phyloP scores from a whole-genome alignment of 495 filamentous ascomycete genomes.

The Achaetomiella virescens region DNA sequence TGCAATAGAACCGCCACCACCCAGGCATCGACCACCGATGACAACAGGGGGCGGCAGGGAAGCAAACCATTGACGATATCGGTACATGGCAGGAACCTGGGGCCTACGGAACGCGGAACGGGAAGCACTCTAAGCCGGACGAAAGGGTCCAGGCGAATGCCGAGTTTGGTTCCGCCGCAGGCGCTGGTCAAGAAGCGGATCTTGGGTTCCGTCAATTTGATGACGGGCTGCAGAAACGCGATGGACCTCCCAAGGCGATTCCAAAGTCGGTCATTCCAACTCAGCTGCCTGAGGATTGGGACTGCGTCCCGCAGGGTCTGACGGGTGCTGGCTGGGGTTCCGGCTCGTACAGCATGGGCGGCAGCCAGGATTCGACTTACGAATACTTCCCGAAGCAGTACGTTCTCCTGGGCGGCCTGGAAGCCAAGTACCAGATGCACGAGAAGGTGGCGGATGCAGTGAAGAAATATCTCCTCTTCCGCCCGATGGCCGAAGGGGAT shows the following conservation, averaged over 20 bases:
- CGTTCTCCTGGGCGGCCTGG: constrained; percentile 73
- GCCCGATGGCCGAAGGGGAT: constrained; percentile 72
- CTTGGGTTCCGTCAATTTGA: no score
- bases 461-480: constrained; percentile 72
- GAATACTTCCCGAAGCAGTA: constrained; percentile 89
- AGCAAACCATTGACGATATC: constrained; percentile 13
- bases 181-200: no score
- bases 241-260: not conserved
- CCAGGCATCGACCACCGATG: constrained; percentile 13
- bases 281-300: constrained; percentile 28
- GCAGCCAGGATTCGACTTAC: constrained; percentile 83
- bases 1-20: constrained; percentile 43
- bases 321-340: constrained; percentile 30
- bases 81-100: constrained; percentile 5
- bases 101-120: not conserved
- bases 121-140: not conserved
- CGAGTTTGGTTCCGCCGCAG: no score
- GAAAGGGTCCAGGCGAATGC: no score
- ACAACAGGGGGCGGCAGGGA: constrained; percentile 15
- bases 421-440: constrained; percentile 83
- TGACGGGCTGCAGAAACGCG: constrained; percentile 2
- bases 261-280: constrained; percentile 10
- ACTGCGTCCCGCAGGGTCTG: constrained; percentile 52
- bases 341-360: constrained; percentile 57
- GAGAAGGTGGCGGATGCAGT: constrained; percentile 60